Percentiles rank a stretch among this genome's conserved stretches.
phyloP scores from a whole-genome alignment of 202 grass and related monocot species.

The Cymbopogon flexuosus region DNA sequence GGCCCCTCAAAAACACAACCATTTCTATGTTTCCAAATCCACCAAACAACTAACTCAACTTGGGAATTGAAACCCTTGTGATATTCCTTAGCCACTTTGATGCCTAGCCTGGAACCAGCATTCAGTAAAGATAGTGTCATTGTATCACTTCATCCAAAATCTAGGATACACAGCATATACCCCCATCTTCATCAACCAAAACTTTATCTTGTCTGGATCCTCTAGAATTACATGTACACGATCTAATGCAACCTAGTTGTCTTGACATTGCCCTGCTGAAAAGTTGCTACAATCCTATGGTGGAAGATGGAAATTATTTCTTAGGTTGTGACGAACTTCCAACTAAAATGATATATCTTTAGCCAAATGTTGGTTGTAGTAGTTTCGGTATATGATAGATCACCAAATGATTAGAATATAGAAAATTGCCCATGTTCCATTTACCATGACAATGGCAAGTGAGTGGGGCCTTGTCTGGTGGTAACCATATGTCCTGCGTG shows the following conservation, averaged over 20 bases:
- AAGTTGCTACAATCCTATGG: not conserved
- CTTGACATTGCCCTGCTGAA: not conserved
- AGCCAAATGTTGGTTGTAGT: not conserved
- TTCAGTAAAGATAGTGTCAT: not conserved
- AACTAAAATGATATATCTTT: not conserved
- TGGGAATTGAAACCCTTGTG: too few relatives aligned
- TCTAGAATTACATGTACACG: not conserved
- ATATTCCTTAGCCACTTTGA: not conserved
- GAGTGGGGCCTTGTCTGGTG: not conserved
- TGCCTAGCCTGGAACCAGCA: not conserved
- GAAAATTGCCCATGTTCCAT: not conserved
- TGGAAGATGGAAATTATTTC: not conserved
- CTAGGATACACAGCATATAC: not conserved
- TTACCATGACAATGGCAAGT: not conserved
- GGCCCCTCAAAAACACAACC: too few relatives aligned
- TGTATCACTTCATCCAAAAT: not conserved
- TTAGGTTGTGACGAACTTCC: not conserved
- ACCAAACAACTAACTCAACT: too few relatives aligned
- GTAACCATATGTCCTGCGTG: not conserved
- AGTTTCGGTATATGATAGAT: not conserved
- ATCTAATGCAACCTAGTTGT: not conserved
- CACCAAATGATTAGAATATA: not conserved
- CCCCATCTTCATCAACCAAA: not conserved
- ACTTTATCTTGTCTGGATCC: not conserved
- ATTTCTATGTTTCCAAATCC: too few relatives aligned